phyloP scores from a whole-genome alignment of 345 rosid species.

The Mallotus nudiflorus region DNA sequence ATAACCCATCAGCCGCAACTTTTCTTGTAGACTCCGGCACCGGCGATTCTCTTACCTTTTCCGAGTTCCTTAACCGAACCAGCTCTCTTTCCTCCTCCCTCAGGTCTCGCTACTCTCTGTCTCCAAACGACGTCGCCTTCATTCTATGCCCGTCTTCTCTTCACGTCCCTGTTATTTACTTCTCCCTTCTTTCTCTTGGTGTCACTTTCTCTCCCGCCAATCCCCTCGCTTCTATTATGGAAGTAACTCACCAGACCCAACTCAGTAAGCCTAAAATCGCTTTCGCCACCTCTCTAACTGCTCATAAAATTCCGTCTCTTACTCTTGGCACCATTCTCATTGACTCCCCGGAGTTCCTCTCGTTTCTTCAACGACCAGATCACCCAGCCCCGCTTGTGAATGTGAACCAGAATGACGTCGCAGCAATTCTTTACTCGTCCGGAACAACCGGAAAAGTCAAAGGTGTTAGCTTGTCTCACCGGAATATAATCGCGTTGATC shows the following conservation, averaged over 20 bases:
- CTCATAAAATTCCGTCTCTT: constrained; percentile 41
- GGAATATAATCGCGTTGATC: too few species aligned
- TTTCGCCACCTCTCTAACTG: constrained; percentile 46
- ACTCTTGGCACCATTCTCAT: constrained; percentile 47
- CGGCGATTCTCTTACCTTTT: too few species aligned
- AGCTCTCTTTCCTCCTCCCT: constrained; percentile 52
- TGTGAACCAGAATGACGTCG: constrained; percentile 44
- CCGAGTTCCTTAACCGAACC: constrained; percentile 39
- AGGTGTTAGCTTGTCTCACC: too few species aligned
- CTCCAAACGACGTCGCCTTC: constrained; percentile 59
- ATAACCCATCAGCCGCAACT: too few species aligned
- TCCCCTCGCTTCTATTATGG: constrained; percentile 55
- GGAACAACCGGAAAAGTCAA: too few species aligned
- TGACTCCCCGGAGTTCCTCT: constrained; percentile 91
- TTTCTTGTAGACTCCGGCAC: too few species aligned
- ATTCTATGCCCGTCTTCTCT: constrained; percentile 62
- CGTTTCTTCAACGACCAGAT: constrained; percentile 18
- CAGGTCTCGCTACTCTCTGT: constrained; percentile 36
- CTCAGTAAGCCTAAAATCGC: constrained; percentile 52
- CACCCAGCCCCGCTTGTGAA: constrained; percentile 6
- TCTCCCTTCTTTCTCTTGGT: constrained; percentile 69
- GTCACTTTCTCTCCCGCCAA: constrained; percentile 72
- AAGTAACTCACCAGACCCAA: constrained; percentile 55
- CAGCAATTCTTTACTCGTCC: constrained; percentile 55
- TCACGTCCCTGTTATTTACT: constrained; percentile 62